A percentile compares a stretch with the other conserved stretches of the same genome.
These are phyloP conservation scores for Zarea fungicola DNA, from an alignment of 2,329 filamentous ascomycete species.

Conservation along the genomic window DNA sequence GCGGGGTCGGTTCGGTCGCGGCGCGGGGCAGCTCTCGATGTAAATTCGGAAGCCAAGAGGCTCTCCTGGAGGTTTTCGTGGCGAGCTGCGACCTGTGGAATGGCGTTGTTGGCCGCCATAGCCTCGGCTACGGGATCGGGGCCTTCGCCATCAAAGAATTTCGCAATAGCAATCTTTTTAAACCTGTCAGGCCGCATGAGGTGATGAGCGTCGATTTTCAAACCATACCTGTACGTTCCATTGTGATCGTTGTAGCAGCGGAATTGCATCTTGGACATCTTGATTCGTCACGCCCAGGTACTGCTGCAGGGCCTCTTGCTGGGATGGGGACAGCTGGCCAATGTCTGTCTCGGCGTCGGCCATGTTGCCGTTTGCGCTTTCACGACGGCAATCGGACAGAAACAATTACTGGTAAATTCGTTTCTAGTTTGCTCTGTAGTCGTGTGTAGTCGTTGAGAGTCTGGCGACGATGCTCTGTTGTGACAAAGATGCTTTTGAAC, in stretches of 20 bases:
- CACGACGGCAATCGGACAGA: neutral
- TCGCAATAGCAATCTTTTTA: slow-evolving; percentile 83
- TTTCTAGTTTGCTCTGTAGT: too few relatives aligned
- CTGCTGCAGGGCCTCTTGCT: slow-evolving; percentile 81
- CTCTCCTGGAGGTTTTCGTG: slow-evolving; percentile 70
- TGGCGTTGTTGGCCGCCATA: slow-evolving; percentile 51
- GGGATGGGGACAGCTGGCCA: slow-evolving; percentile 65
- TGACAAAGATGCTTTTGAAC: neutral
- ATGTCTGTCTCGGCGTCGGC: slow-evolving; percentile 44
- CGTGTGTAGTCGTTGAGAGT: neutral
- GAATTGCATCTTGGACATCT: slow-evolving; percentile 67
- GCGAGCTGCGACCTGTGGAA: slow-evolving; percentile 57
- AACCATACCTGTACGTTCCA: slow-evolving; percentile 83
- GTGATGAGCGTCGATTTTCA: too few relatives aligned
- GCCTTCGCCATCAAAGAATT: slow-evolving; percentile 95
- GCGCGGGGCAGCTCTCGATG: slow-evolving; percentile 21
- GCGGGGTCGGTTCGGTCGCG: slow-evolving; percentile 55
- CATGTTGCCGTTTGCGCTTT: slow-evolving; percentile 21
- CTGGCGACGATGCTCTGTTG: neutral
- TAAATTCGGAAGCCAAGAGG: slow-evolving; percentile 32
- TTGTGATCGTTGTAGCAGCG: slow-evolving; percentile 76
- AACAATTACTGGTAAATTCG: neutral
- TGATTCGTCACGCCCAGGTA: slow-evolving; percentile 86
- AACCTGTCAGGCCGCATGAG: neutral
- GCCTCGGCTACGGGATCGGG: slow-evolving; percentile 77